Conservation (phyloP, 208 protist species). For the Tritrichomonas musculus region DNA sequence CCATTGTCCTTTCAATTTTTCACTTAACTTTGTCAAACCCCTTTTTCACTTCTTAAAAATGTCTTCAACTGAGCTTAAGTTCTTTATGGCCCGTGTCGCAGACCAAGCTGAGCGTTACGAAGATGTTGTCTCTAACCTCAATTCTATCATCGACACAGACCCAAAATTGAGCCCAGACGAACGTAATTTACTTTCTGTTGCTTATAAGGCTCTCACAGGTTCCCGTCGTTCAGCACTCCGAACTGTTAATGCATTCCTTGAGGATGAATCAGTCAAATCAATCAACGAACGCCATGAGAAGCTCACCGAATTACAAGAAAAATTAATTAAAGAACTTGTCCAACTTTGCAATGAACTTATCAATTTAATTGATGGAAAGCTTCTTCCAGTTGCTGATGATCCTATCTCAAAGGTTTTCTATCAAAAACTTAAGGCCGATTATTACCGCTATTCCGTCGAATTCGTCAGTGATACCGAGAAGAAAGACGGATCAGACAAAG, state of each 20-base stretch:
- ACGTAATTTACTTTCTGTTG: constrained; percentile 16
- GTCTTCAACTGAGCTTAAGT: too few relatives aligned
- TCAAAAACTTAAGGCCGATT: background rate
- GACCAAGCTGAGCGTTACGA: too few relatives aligned
- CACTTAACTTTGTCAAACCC: too few relatives aligned
- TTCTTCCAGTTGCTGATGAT: background rate
- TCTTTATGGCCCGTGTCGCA: too few relatives aligned
- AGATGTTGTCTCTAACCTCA: too few relatives aligned
- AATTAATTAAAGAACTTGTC: background rate
- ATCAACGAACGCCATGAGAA: background rate
- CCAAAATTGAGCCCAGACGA: background rate
- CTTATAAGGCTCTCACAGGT: constrained; percentile 4
- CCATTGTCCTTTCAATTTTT: too few relatives aligned
- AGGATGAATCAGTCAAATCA: background rate
- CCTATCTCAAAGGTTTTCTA: background rate
- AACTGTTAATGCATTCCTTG: background rate
- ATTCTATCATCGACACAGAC: background rate
- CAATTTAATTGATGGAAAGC: background rate
- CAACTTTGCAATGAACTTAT: background rate
- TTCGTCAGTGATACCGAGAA: background rate
- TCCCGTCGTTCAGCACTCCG: background rate
- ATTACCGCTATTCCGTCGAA: background rate
- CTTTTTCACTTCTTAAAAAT: too few relatives aligned
- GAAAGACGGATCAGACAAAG: background rate
- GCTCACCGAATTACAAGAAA: background rate